Evolutionary conservation across 2,329 filamentous ascomycete genomes (phyloP).

Genomic region (Alternaria hordeiaustralica): DNA sequence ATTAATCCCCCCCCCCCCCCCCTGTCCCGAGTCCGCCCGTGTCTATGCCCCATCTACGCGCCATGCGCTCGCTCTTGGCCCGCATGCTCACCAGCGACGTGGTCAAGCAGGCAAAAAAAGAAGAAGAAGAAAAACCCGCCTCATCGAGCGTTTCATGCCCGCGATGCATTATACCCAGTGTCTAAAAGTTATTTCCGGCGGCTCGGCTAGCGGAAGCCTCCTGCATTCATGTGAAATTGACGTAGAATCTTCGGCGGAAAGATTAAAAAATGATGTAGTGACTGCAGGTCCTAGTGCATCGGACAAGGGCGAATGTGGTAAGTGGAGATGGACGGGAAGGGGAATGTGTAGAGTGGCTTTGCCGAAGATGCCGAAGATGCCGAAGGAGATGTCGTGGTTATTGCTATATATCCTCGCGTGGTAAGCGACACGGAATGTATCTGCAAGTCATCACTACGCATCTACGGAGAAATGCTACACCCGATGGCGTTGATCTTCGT

Average conservation of each 20-base stretch:
- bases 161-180: not conserved
- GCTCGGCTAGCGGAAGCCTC: not conserved
- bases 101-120: not conserved
- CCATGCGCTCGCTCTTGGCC: not conserved
- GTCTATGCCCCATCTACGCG: not conserved
- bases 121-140: not conserved
- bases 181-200: not conserved
- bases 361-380: not conserved
- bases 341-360: not conserved
- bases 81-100: not conserved
- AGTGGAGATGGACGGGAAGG: not conserved
- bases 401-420: not conserved
- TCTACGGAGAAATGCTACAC: not conserved
- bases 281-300: not conserved
- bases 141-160: no score
- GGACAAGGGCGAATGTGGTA: not conserved
- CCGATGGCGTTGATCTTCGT: not conserved
- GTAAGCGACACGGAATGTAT: not conserved
- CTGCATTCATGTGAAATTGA: not conserved
- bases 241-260: not conserved
- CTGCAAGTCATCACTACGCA: not conserved
- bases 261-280: not conserved
- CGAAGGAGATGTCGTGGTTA: not conserved
- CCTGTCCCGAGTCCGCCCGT: not conserved
- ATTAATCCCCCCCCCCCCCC: no score